Evolutionary conservation across 495 filamentous ascomycete species (phyloP).

Genomic region (Talaromyces stipitatus): DNA sequence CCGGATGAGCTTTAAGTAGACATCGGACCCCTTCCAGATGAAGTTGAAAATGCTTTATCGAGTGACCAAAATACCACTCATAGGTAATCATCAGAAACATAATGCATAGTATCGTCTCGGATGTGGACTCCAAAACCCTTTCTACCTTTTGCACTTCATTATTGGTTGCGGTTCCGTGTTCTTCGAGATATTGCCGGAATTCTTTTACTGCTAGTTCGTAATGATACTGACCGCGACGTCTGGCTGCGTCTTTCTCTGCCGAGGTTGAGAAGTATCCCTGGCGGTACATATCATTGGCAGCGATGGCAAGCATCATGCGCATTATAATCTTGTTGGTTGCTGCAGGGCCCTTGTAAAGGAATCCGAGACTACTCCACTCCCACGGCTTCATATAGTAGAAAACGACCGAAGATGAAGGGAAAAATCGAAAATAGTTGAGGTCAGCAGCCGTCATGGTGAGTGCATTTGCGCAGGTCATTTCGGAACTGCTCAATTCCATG

Average conservation of each 20-base stretch:
- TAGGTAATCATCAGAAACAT: constrained; percentile 37
- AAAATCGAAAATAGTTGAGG: constrained; percentile 34
- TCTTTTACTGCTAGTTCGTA: constrained; percentile 36
- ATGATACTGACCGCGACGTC: constrained; percentile 33
- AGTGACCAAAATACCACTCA: constrained; percentile 37
- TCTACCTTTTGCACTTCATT: constrained; percentile 18
- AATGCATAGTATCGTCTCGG: constrained; percentile 33
- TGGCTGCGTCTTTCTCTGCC: constrained; percentile 25
- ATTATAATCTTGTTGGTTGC: constrained; percentile 33
- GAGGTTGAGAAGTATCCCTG: constrained; percentile 22
- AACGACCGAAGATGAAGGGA: constrained; percentile 33
- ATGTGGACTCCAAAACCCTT: constrained; percentile 19
- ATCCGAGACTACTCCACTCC: constrained; percentile 35
- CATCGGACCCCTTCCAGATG: constrained; percentile 35
- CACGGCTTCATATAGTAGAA: constrained; percentile 38
- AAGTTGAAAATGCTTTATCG: constrained; percentile 31
- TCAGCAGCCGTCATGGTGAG: constrained; percentile 28
- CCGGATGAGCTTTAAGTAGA: constrained; percentile 29
- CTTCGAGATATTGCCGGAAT: constrained; percentile 28
- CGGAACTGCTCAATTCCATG: constrained; percentile 5
- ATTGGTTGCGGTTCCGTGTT: not conserved
- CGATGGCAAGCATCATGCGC: constrained; percentile 35
- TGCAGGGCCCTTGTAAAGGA: constrained; percentile 32
- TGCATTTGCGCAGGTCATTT: constrained; percentile 28
- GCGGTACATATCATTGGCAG: constrained; percentile 35